phyloP scores from a whole-genome alignment of 2,329 filamentous ascomycete genomes.

The Ophiosphaerella korrae region DNA sequence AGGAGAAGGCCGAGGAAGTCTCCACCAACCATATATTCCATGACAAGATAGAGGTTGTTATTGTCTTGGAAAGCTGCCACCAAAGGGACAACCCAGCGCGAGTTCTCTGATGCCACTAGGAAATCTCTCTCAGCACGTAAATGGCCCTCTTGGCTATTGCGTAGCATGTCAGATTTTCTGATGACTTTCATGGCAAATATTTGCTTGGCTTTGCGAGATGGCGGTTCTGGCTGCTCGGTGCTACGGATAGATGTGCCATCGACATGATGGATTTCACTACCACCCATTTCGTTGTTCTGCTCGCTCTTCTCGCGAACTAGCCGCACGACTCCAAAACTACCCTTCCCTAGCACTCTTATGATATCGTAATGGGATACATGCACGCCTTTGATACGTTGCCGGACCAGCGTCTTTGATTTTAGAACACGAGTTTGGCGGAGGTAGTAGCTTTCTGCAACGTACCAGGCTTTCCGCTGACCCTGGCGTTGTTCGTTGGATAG shows the following conservation, averaged over 20 bases:
- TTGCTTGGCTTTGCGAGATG: slow-evolving; percentile 45
- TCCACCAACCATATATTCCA: slow-evolving; percentile 98
- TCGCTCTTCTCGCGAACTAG: slow-evolving; percentile 72
- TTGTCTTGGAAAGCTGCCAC: slow-evolving; percentile 88
- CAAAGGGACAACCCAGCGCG: slow-evolving; percentile 86
- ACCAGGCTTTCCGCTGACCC: slow-evolving; percentile 64
- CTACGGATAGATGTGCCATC: slow-evolving; percentile 11
- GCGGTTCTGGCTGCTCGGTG: neutral
- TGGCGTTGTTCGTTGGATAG: slow-evolving; percentile 61
- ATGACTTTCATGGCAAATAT: slow-evolving; percentile 98
- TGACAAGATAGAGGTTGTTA: slow-evolving; percentile 85
- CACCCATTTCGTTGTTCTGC: slow-evolving; percentile 12
- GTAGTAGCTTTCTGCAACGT: slow-evolving; percentile 71
- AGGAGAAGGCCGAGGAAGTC: slow-evolving; percentile 90
- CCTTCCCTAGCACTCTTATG: slow-evolving; percentile 83
- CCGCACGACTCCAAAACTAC: slow-evolving; percentile 91
- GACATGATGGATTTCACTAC: slow-evolving; percentile 14
- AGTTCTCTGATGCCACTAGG: slow-evolving; percentile 85
- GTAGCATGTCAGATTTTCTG: slow-evolving; percentile 89
- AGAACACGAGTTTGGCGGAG: slow-evolving; percentile 74
- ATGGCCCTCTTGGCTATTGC: slow-evolving; percentile 89
- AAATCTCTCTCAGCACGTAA: slow-evolving; percentile 90
- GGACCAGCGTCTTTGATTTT: slow-evolving; percentile 63
- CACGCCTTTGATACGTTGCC: slow-evolving; percentile 56
- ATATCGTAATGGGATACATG: slow-evolving; percentile 74